Conservation (phyloP, 345 rosid species). For the Durio zibethinus region DNA sequence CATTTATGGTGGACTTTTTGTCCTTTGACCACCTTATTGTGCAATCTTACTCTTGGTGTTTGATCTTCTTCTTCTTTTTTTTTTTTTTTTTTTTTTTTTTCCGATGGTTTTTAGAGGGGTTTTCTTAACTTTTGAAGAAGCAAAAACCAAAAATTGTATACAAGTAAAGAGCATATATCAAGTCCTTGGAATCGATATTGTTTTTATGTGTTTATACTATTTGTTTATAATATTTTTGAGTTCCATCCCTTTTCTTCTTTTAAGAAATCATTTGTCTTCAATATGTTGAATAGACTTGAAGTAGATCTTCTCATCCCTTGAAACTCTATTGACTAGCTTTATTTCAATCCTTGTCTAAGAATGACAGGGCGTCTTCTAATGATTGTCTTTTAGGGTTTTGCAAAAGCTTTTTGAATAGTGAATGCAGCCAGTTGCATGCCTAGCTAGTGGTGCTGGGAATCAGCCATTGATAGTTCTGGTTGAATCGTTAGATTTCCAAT, state of each 20-base stretch:
- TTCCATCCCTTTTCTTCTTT: neutral
- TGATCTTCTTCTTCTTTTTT: too few species aligned
- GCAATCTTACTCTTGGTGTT: neutral
- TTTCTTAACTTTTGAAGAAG: neutral
- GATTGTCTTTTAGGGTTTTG: conserved; percentile 1
- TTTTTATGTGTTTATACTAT: neutral
- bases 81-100: neutral
- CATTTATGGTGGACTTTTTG: neutral
- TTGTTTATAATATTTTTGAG: neutral
- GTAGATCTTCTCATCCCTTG: neutral
- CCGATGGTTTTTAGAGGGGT: neutral
- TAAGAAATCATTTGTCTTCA: neutral
- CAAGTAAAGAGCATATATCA: neutral
- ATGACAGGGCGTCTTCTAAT: neutral
- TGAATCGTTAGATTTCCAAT: neutral
- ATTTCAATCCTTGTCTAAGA: neutral
- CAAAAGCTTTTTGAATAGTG: neutral
- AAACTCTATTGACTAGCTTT: neutral
- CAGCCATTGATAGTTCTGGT: neutral
- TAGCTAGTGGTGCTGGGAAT: neutral
- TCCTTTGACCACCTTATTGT: neutral
- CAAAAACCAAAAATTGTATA: neutral
- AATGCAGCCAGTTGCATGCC: neutral
- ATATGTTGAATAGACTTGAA: neutral
- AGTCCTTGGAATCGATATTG: neutral